A percentile compares a stretch with the other conserved stretches of the same genome.
Conservation (phyloP, 228 moss, liverwort and hornwort genomes). For the Sphagnum magellanicum region DNA sequence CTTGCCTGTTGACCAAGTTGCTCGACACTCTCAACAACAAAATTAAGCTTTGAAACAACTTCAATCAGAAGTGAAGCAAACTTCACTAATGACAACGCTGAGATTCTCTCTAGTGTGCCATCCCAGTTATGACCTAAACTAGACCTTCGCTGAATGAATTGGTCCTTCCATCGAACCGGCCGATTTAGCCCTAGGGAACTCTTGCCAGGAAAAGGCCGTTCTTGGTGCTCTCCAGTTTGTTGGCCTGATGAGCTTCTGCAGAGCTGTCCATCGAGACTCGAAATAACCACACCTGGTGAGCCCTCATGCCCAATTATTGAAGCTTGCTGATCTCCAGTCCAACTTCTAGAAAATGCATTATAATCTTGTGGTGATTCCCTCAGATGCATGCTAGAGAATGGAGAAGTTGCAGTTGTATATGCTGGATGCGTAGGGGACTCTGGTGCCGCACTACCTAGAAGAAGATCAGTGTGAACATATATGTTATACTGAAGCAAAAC, state of each 20-base stretch:
- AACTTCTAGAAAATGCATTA: no score
- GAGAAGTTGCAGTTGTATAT: slow-evolving; percentile 16
- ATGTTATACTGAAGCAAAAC: slow-evolving; percentile 80
- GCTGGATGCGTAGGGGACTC: slow-evolving; percentile 33
- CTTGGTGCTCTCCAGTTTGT: slow-evolving; percentile 12
- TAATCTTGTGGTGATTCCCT: no score
- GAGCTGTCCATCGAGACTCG: not conserved
- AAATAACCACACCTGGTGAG: not conserved
- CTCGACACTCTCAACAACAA: slow-evolving; percentile 65
- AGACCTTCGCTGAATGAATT: slow-evolving; percentile 52
- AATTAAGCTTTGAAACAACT: slow-evolving; percentile 84
- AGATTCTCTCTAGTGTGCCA: slow-evolving; percentile 78
- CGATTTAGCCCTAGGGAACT: no score
- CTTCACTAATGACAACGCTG: slow-evolving; percentile 82
- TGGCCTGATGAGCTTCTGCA: slow-evolving; percentile 2
- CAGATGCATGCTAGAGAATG: slow-evolving; percentile 1
- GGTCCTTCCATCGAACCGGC: slow-evolving; percentile 40
- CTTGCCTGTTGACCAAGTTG: slow-evolving; percentile 54
- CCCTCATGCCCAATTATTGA: not conserved
- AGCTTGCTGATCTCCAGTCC: no score
- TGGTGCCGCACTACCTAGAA: slow-evolving; percentile 46
- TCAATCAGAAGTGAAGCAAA: slow-evolving; percentile 86
- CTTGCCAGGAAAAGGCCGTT: not conserved
- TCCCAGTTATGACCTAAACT: slow-evolving; percentile 73
- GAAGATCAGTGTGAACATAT: slow-evolving; percentile 40